Evolutionary conservation across 352 stramenopile genomes (phyloP).

Genomic region (Hyaloperonospora arabidopsidis): DNA sequence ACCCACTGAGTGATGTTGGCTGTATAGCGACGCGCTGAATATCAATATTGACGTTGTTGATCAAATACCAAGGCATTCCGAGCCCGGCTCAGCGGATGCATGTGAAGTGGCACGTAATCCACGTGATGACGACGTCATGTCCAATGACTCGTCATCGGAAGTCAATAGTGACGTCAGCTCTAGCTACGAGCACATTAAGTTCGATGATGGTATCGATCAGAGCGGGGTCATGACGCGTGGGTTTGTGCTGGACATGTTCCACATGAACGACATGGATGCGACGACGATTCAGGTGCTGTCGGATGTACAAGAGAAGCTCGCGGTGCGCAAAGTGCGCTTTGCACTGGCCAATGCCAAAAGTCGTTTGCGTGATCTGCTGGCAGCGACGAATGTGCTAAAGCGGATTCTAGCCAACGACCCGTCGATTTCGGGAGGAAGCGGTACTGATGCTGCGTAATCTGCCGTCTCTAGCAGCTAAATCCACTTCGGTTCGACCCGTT

Average conservation of each 20-base stretch:
- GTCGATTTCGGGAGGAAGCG: conserved; percentile 14
- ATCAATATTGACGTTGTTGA: too few species aligned
- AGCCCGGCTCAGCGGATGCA: too few species aligned
- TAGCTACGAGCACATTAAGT: too few species aligned
- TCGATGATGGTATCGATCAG: too few species aligned
- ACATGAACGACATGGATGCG: conserved; percentile 25
- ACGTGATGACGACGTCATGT: too few species aligned
- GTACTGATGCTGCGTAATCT: conserved; percentile 11
- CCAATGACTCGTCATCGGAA: too few species aligned
- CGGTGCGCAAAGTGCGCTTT: conserved; percentile 15
- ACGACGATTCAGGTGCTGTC: conserved; percentile 18
- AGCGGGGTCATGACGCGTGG: conserved; percentile 13
- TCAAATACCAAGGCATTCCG: too few species aligned
- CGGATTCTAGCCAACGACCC: conserved; percentile 15
- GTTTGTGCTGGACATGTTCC: conserved; percentile 14
- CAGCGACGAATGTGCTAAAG: conserved; percentile 15
- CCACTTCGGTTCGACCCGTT: neutral
- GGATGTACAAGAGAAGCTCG: conserved; percentile 16
- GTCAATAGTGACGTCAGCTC: too few species aligned
- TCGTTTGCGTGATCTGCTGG: conserved; percentile 11
- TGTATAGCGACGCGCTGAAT: too few species aligned
- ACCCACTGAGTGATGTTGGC: too few species aligned
- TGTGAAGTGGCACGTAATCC: too few species aligned
- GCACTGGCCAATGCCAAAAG: conserved; percentile 17
- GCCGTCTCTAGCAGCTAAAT: conserved; percentile 8